A percentile compares a stretch with the other conserved stretches of the same genome.
phyloP scores from a whole-genome alignment of 1,139 yeast species.

The Protomyces lactucae-debilis region DNA sequence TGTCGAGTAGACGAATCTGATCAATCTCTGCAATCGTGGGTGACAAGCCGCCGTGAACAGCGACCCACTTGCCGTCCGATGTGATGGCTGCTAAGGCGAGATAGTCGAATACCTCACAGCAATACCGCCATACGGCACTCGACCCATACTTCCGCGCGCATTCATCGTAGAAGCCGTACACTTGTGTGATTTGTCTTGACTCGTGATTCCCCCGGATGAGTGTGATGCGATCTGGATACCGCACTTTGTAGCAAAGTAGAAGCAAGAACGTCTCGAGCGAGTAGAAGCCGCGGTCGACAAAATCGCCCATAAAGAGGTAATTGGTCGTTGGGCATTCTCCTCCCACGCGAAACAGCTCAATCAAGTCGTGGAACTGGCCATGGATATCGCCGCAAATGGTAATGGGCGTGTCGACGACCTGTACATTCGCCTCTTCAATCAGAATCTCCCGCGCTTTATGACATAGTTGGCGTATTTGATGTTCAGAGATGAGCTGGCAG shows the following conservation, averaged over 20 bases:
- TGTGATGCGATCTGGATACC: constrained; percentile 91
- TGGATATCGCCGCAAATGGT: constrained; percentile 98
- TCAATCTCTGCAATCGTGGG: constrained; percentile 88
- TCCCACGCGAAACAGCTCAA: constrained; percentile 80
- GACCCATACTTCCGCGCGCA: constrained; percentile 92
- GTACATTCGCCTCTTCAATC: constrained; percentile 88
- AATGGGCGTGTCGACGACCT: constrained; percentile 90
- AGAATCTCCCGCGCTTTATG: constrained; percentile 86
- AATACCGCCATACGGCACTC: constrained; percentile 86
- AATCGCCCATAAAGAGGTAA: constrained; percentile 67
- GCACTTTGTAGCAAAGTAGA: constrained; percentile 69
- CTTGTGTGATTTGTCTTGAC: constrained; percentile 94
- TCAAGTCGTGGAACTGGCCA: constrained; percentile 90
- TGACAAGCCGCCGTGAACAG: constrained; percentile 94
- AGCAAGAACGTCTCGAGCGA: constrained; percentile 83
- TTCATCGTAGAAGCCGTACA: constrained; percentile 96
- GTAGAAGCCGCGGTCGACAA: constrained; percentile 95
- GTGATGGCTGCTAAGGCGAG: constrained; percentile 91
- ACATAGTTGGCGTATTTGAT: constrained; percentile 75
- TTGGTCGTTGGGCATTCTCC: constrained; percentile 84
- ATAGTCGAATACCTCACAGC: constrained; percentile 81
- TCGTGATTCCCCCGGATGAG: constrained; percentile 96
- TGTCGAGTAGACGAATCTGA: constrained; percentile 76
- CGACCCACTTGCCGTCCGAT: constrained; percentile 65
- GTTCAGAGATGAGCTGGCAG: constrained; percentile 81